phyloP scores from a whole-genome alignment of 2,329 filamentous ascomycete species.

The Aspergillus sp. region DNA sequence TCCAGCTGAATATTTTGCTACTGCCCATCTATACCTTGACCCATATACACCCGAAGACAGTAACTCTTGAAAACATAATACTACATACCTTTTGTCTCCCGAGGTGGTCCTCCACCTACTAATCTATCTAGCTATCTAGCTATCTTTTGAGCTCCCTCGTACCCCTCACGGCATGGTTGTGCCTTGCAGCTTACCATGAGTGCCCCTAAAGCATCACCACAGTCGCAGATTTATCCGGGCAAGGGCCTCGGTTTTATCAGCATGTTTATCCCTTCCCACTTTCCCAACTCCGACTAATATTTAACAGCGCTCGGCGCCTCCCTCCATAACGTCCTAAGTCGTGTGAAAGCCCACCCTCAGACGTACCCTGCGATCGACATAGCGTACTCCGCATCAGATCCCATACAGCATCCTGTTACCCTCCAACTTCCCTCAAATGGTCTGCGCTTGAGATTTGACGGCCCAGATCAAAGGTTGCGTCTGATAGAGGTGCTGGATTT shows the following conservation, averaged over 20 bases:
- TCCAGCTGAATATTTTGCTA: neutral
- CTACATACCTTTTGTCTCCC: neutral
- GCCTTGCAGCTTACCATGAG: constrained; percentile 31
- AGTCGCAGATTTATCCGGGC: constrained; percentile 66
- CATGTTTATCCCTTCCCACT: constrained; percentile 28
- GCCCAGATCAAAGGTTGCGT: constrained; percentile 84
- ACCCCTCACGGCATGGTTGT: constrained; percentile 19
- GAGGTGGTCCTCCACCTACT: neutral
- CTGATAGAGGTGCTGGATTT: constrained; percentile 92
- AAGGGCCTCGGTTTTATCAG: constrained; percentile 65
- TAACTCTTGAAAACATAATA: neutral
- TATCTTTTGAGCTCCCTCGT: neutral
- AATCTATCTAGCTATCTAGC: neutral
- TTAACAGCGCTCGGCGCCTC: constrained; percentile 78
- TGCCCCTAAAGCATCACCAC: constrained; percentile 29
- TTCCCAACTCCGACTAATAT: constrained; percentile 24
- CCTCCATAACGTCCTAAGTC: constrained; percentile 82
- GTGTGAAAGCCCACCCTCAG: constrained; percentile 83
- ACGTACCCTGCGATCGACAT: constrained; percentile 81
- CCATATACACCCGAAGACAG: neutral
- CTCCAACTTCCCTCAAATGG: constrained; percentile 81
- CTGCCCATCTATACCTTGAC: neutral
- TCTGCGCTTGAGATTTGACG: constrained; percentile 87
- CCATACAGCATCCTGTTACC: constrained; percentile 72
- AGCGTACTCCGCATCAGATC: constrained; percentile 72